Evolutionary conservation across 441 rosid species (phyloP).

Genomic region (Gossypium laxum): DNA sequence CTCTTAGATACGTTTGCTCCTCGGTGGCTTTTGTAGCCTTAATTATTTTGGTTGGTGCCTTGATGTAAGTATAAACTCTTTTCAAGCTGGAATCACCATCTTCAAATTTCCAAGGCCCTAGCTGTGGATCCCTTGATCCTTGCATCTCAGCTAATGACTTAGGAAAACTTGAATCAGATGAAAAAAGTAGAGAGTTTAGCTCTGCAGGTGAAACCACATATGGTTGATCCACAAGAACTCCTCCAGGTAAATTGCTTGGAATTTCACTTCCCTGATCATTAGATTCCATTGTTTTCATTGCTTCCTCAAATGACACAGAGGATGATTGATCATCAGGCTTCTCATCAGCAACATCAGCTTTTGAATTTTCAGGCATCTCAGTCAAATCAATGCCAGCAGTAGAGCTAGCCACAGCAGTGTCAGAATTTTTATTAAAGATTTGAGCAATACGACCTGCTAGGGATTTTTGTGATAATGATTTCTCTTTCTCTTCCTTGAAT

Average conservation of each 20-base stretch:
- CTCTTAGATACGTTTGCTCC: slow-evolving; percentile 72
- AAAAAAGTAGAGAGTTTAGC: slow-evolving; percentile 53
- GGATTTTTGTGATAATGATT: slow-evolving; percentile 34
- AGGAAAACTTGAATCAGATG: slow-evolving; percentile 60
- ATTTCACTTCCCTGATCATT: slow-evolving; percentile 52
- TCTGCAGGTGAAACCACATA: slow-evolving; percentile 54
- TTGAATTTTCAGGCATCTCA: slow-evolving; percentile 38
- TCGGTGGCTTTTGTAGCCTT: slow-evolving; percentile 77
- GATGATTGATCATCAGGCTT: slow-evolving; percentile 41
- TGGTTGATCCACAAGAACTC: slow-evolving; percentile 62
- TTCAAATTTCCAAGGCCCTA: slow-evolving; percentile 71
- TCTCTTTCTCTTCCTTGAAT: slow-evolving; percentile 45
- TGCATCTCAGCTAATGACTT: slow-evolving; percentile 47
- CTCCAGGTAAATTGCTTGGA: slow-evolving; percentile 72
- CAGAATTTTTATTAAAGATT: slow-evolving; percentile 58
- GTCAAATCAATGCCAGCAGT: slow-evolving; percentile 32
- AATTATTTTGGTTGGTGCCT: slow-evolving; percentile 66
- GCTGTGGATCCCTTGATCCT: slow-evolving; percentile 67
- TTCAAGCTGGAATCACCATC: slow-evolving; percentile 46
- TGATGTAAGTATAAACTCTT: slow-evolving; percentile 56
- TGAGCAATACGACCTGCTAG: slow-evolving; percentile 69
- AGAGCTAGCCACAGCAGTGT: slow-evolving; percentile 24
- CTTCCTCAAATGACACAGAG: slow-evolving; percentile 49
- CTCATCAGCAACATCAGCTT: slow-evolving; percentile 29
- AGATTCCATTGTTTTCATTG: slow-evolving; percentile 52